Percentiles rank a stretch among this genome's conserved stretches.
These are phyloP conservation scores for Nicotiana knightiana DNA, from an alignment of 257 asterid genomes.

Conservation along the genomic window DNA sequence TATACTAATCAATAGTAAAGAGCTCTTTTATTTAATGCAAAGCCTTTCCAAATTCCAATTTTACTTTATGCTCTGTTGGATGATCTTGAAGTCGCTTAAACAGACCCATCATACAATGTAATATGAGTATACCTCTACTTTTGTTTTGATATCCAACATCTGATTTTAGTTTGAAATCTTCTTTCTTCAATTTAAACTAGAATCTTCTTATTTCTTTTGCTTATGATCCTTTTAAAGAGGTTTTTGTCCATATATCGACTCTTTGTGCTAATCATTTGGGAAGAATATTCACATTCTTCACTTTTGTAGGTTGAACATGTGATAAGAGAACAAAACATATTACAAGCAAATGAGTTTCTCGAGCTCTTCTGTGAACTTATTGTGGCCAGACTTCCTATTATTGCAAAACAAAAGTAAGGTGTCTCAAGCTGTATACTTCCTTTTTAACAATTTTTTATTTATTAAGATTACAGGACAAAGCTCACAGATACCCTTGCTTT, in stretches of 20 bases:
- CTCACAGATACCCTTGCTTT: slow-evolving; percentile 2
- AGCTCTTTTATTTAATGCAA: background rate
- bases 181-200: background rate
- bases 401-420: slow-evolving; percentile 94
- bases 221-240: background rate
- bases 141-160: background rate
- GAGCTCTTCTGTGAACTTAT: slow-evolving; percentile 92
- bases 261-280: background rate
- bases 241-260: background rate
- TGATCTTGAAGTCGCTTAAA: background rate
- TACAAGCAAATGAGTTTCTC: slow-evolving; percentile 91
- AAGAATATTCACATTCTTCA: slow-evolving; percentile 6
- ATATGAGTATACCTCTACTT: background rate
- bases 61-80: background rate
- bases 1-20: background rate
- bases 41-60: background rate
- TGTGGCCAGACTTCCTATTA: slow-evolving; percentile 75
- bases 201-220: background rate
- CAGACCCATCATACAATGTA: background rate
- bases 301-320: slow-evolving; percentile 80
- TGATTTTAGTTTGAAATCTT: background rate
- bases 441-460: background rate
- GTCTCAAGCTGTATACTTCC: background rate
- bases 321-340: slow-evolving; percentile 79
- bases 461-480: background rate